A percentile compares a stretch with the other conserved stretches of the same genome.
Conservation (phyloP, 805 yeast genomes). For the Teunomyces aglyptinius region DNA sequence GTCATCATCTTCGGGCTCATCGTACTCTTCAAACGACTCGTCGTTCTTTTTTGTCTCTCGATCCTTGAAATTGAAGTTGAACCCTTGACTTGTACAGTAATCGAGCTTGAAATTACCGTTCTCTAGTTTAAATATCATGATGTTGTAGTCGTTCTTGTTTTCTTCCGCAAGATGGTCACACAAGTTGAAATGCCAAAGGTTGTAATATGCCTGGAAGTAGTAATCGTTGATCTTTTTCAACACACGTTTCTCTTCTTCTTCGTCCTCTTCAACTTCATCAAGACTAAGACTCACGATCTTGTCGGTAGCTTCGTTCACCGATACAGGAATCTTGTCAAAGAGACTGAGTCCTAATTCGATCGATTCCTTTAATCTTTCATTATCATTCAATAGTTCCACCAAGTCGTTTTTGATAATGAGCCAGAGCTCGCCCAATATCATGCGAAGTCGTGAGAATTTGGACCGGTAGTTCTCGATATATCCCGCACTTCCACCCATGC, state of each 20-base stretch:
- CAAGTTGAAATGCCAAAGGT: constrained; percentile 75
- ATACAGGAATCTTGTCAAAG: constrained; percentile 61
- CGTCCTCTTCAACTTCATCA: constrained; percentile 9
- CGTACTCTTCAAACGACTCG: constrained; percentile 7
- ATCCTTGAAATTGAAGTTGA: constrained; percentile 54
- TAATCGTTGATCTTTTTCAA: constrained; percentile 54
- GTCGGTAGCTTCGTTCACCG: constrained; percentile 35
- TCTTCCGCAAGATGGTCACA: constrained; percentile 46
- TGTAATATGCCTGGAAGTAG: constrained; percentile 63
- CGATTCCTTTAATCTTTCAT: constrained; percentile 33
- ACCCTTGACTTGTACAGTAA: constrained; percentile 55
- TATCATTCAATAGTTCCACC: constrained; percentile 35
- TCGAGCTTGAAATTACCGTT: constrained; percentile 49
- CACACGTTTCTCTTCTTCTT: constrained; percentile 39
- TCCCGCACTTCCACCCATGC: constrained; percentile 33
- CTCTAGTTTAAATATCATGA: constrained; percentile 42
- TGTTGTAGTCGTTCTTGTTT: constrained; percentile 35
- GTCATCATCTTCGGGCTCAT: constrained; percentile 7
- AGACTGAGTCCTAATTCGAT: constrained; percentile 57
- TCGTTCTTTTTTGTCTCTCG: background rate
- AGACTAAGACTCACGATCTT: constrained; percentile 43
- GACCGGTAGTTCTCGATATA: constrained; percentile 57
- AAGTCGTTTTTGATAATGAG: constrained; percentile 54
- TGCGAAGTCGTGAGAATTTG: constrained; percentile 60
- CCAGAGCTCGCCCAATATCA: constrained; percentile 65